Base-by-base conservation (phyloP, 1,284 basidiomycete genomes). In the Rhizoctonia solani region DNA sequence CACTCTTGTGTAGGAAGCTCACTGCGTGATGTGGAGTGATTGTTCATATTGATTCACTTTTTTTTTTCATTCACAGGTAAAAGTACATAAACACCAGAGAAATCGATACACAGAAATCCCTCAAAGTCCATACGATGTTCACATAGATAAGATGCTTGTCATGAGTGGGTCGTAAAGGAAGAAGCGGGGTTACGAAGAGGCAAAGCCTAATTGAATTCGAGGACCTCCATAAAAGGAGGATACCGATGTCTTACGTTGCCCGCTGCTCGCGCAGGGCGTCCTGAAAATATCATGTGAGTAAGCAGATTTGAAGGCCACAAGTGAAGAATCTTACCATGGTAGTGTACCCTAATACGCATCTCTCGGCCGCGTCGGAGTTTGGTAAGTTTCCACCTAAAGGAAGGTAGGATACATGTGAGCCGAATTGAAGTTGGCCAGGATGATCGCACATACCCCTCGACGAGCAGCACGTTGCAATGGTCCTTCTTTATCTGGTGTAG, bases 401-500 rank as follows among this genome's bases (percentile, higher is more conserved):
- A 53, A 5, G 23, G 58, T 46, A 46, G 29, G 25, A 29, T 14
- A 44, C 16, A 44, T 39, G 21, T n/a, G 50, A 4, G 32, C 30
- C 16, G 4, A 27, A 53, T 30, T 41, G 50, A 37, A 13, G 21
- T 49, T 5, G 23, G 6, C 25, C 4, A 34, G 11, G 11, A 11
- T 4, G 11, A 11, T 4, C 32, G 32, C 6, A 41, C 61, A 44
- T 9, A 65, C 61, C 61, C 61, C 37, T 65, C 61, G 16, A 65
- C 61, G 13, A 65, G 50, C 61, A 65, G 42, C n/a, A 65, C 49
- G 39, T 65, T 65, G 50, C 61, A 65, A 1, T 65, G 47, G 23
- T 65, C 61, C 61, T 65, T 65, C 50, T 44, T 53, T 29, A 65
- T 65, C 39, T 65, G 47, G n/a, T 65, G 61, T n/a, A 65, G 25